Conservation (phyloP, 169 alveolate species). For the Fabrea salina region DNA sequence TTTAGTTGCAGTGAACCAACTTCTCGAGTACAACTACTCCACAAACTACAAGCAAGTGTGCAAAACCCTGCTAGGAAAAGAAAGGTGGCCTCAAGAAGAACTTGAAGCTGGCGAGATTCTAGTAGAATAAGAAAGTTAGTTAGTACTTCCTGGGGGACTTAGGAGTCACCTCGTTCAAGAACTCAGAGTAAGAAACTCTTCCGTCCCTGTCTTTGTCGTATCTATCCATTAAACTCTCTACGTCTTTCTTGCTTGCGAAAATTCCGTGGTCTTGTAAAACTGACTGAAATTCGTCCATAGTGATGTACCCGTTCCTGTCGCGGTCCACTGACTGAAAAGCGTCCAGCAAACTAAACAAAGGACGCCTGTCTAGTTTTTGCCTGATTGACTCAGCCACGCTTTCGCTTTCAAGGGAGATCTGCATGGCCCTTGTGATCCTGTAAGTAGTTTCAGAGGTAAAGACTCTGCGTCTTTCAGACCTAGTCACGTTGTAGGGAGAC, state of each 20-base stretch:
- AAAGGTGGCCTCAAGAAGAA: too few species aligned
- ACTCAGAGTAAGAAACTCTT: conserved; percentile 57
- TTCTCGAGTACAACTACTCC: too few species aligned
- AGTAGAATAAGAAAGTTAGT: background rate
- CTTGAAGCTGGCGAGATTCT: too few species aligned
- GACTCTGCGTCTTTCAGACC: background rate
- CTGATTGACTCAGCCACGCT: conserved; percentile 21
- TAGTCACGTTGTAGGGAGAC: background rate
- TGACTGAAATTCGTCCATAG: conserved; percentile 42
- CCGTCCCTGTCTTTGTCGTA: conserved; percentile 65
- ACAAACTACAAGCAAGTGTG: too few species aligned
- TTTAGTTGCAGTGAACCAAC: too few species aligned
- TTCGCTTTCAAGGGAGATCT: conserved; percentile 9
- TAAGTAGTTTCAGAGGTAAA: background rate
- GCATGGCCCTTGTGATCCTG: background rate
- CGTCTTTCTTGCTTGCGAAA: conserved; percentile 3
- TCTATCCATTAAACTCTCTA: conserved; percentile 38
- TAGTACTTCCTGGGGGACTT: conserved; percentile 44
- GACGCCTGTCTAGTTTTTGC: conserved; percentile 39
- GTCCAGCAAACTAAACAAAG: conserved; percentile 46
- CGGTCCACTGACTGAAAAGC: conserved; percentile 53
- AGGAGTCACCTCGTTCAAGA: conserved; percentile 58
- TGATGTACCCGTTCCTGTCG: conserved; percentile 45
- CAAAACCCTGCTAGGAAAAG: too few species aligned
- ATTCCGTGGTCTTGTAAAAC: background rate